Percentiles rank a stretch among this genome's conserved stretches.
Conservation (phyloP, 805 yeast species). For the Komagataella ulmi region DNA sequence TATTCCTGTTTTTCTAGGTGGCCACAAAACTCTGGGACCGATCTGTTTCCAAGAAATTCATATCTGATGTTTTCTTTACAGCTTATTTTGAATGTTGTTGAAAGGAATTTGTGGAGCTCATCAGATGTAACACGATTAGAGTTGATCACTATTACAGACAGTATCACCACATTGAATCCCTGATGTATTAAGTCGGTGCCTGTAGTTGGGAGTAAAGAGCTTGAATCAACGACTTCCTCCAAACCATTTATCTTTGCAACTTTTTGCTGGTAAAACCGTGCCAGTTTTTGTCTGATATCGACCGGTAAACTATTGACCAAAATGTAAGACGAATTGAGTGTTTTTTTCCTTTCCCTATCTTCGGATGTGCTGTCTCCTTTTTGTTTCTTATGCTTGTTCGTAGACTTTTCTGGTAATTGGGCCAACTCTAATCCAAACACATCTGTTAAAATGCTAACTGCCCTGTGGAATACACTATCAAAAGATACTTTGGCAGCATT, state of each 20-base stretch:
- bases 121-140: constrained; percentile 14
- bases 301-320: constrained; percentile 11
- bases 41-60: constrained; percentile 8
- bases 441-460: constrained; percentile 5
- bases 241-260: background rate
- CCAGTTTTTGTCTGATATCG: constrained; percentile 10
- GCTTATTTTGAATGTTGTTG: constrained; percentile 10
- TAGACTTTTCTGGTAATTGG: background rate
- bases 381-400: background rate
- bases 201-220: constrained; percentile 10
- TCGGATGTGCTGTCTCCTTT: background rate
- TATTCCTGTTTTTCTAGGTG: constrained; percentile 14
- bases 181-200: constrained; percentile 8
- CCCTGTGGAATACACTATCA: constrained; percentile 7
- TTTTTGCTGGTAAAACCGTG: constrained; percentile 5
- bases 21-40: constrained; percentile 10
- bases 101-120: constrained; percentile 12
- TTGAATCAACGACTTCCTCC: background rate
- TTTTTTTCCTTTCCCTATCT: background rate
- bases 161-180: constrained; percentile 15
- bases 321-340: constrained; percentile 12
- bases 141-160: constrained; percentile 13
- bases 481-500: background rate
- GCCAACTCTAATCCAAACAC: constrained; percentile 14
- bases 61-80: constrained; percentile 10